Evolutionary conservation across 345 rosid species (phyloP).

Genomic region (Eucalyptus marginata): DNA sequence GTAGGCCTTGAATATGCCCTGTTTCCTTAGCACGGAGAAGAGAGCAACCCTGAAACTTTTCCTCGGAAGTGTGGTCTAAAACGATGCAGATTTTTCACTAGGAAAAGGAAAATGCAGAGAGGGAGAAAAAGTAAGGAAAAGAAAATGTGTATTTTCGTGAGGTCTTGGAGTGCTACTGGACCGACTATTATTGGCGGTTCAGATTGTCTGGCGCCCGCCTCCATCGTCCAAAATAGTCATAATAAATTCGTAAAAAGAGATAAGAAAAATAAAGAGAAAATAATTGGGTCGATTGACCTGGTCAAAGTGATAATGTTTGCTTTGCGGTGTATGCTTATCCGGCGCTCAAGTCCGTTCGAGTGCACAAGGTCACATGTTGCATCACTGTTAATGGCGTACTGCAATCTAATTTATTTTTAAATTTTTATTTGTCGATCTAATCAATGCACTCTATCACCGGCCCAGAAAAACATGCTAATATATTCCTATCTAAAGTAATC

Average conservation of each 20-base stretch:
- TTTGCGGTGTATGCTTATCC: not conserved
- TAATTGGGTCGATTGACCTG: not conserved
- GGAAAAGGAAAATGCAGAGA: not conserved
- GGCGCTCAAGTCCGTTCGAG: not conserved
- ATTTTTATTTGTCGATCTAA: not conserved
- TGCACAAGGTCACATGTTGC: not conserved
- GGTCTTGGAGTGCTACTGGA: not conserved
- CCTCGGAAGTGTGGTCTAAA: not conserved
- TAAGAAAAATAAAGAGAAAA: not conserved
- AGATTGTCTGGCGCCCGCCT: not conserved
- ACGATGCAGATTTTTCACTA: not conserved
- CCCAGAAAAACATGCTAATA: not conserved
- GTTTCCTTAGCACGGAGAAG: not conserved
- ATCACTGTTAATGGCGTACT: not conserved
- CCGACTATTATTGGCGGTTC: not conserved
- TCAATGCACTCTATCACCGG: not conserved
- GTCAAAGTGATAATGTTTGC: not conserved
- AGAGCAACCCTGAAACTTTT: not conserved
- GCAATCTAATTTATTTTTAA: not conserved
- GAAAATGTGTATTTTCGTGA: not conserved
- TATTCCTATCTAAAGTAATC: not conserved
- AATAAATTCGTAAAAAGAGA: not conserved
- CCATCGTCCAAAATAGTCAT: not conserved
- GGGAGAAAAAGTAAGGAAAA: not conserved
- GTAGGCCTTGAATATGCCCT: not conserved